phyloP scores from a whole-genome alignment of 495 filamentous ascomycete species.

The Schizothecium vesticola region DNA sequence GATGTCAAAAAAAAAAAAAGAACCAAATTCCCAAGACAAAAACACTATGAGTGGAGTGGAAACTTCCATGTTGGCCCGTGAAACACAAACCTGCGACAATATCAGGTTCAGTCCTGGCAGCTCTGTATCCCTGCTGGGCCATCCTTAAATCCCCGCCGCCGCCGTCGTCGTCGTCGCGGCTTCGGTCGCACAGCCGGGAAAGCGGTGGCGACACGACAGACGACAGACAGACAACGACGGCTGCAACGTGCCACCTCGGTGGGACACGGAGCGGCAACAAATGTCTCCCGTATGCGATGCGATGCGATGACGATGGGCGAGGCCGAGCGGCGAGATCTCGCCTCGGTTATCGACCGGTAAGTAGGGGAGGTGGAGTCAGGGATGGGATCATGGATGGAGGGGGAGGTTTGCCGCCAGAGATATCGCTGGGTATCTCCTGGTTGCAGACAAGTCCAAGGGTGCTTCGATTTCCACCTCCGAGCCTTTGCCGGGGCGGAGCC shows the following conservation, averaged over 20 bases:
- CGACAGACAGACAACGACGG: too few relatives aligned
- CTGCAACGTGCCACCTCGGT: background rate
- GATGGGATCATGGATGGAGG: background rate
- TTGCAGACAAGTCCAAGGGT: background rate
- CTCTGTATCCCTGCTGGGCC: background rate
- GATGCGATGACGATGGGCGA: background rate
- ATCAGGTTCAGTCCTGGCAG: background rate
- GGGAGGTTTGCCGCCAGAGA: too few relatives aligned
- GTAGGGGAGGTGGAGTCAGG: background rate
- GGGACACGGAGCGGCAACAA: background rate
- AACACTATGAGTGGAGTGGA: background rate
- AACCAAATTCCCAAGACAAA: background rate
- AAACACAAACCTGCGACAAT: background rate
- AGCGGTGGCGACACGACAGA: background rate
- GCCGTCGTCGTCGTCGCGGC: background rate
- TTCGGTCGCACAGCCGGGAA: background rate
- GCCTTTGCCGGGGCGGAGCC: background rate
- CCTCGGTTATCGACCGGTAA: constrained; percentile 1
- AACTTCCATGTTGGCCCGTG: background rate
- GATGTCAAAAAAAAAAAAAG: background rate
- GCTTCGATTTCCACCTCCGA: background rate
- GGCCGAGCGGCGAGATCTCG: background rate
- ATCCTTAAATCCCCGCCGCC: background rate
- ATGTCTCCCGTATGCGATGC: background rate
- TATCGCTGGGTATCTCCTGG: background rate